Conservation (phyloP, 192 early-diverging fungal species). For the Martensiomyces pterosporus region DNA sequence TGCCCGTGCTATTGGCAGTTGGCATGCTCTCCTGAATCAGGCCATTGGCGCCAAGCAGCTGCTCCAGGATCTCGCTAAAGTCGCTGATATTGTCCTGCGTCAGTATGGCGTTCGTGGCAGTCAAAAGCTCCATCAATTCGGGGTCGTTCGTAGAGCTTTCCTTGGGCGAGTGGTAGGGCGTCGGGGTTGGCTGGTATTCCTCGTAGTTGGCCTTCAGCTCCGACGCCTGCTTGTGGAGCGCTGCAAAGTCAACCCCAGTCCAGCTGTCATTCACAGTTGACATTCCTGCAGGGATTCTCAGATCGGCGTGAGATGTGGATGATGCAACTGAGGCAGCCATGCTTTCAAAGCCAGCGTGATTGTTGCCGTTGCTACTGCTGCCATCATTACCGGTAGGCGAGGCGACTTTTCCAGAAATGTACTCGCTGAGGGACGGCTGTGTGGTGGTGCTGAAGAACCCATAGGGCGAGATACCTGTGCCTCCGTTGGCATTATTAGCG, state of each 20-base stretch:
- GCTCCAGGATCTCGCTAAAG: conserved; percentile 34
- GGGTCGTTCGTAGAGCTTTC: conserved; percentile 19
- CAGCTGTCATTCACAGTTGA: conserved; percentile 32
- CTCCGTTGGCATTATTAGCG: neutral
- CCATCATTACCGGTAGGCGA: neutral
- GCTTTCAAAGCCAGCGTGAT: too few relatives aligned
- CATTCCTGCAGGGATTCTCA: conserved; percentile 1
- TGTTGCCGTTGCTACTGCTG: conserved; percentile 1
- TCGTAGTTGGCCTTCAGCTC: conserved; percentile 30
- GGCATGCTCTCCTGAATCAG: conserved; percentile 11
- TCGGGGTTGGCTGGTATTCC: conserved; percentile 46
- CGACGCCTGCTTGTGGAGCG: conserved; percentile 28
- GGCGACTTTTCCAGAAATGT: conserved; percentile 26
- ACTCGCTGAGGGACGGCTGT: conserved; percentile 48
- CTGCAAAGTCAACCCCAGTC: conserved; percentile 34
- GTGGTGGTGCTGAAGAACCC: conserved; percentile 1
- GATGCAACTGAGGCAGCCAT: too few relatives aligned
- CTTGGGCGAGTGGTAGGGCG: conserved; percentile 47
- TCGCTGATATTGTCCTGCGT: conserved; percentile 31
- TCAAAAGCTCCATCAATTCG: conserved; percentile 30
- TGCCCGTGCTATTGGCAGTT: neutral
- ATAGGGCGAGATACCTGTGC: neutral
- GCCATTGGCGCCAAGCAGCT: conserved; percentile 19
- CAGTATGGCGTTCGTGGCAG: conserved; percentile 29
- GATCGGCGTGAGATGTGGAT: neutral